These are phyloP conservation scores for Zea mays DNA, from an alignment of 176 grass and related monocot species.

Conservation along the genomic window Zm-B73-REFERENCE-NAM-5.0 NC_050097.1:219946001-219946500, in stretches of 20 bases:
- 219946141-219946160: slow-evolving; percentile 19
- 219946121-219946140: not conserved
- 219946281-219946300: slow-evolving; percentile 45
- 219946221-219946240: slow-evolving; percentile 52
- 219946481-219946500: slow-evolving; percentile 85
- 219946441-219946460: slow-evolving; percentile 72
- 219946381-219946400: slow-evolving; percentile 61
- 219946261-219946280: slow-evolving; percentile 68
- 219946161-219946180: slow-evolving; percentile 16
- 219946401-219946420: slow-evolving; percentile 72
- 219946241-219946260: slow-evolving; percentile 43
- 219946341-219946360: not conserved
- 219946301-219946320: slow-evolving; percentile 3
- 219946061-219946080: slow-evolving; percentile 71
- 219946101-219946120: slow-evolving; percentile 16
- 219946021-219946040: slow-evolving; percentile 78
- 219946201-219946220: slow-evolving; percentile 67
- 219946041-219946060: slow-evolving; percentile 72
- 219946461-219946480: slow-evolving; percentile 81
- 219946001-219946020: slow-evolving; percentile 70
- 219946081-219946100: slow-evolving; percentile 31
- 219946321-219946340: not conserved
- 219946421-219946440: slow-evolving; percentile 80
- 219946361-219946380: slow-evolving; percentile 54
- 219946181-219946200: not conserved